A percentile compares a stretch with the other conserved stretches of the same genome.
These are phyloP conservation scores for Lagerstroemia speciosa DNA, from an alignment of 345 rosid genomes.

Conservation along the genomic window DNA sequence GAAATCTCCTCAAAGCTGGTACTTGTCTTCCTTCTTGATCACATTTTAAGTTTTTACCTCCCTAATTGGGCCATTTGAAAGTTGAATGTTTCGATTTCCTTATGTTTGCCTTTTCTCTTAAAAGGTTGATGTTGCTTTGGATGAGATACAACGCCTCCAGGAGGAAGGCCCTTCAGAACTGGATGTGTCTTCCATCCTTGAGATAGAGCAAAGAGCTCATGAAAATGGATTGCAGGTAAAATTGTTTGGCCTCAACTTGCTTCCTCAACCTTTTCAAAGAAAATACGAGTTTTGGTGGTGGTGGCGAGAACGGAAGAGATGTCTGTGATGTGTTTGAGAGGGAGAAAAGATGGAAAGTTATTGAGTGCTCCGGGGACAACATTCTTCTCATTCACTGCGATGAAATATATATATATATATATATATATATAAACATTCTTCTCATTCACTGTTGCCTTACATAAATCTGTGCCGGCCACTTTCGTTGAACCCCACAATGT, in stretches of 20 bases:
- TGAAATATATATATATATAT: too few relatives aligned
- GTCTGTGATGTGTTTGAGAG: background rate
- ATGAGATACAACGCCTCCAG: constrained; percentile 71
- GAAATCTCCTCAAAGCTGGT: constrained; percentile 77
- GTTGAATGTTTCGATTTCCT: constrained; percentile 1
- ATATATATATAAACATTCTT: too few relatives aligned
- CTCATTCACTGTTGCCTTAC: background rate
- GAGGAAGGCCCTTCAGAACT: constrained; percentile 68
- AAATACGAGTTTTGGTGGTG: background rate
- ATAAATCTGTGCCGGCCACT: background rate
- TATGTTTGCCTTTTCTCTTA: constrained; percentile 6
- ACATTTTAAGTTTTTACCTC: background rate
- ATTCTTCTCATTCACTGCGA: background rate
- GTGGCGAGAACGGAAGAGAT: background rate
- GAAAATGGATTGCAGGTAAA: constrained; percentile 85
- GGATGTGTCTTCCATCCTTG: constrained; percentile 67
- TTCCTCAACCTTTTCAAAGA: constrained; percentile 7
- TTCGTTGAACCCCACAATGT: background rate
- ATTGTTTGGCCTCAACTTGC: constrained; percentile 9
- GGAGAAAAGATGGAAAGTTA: background rate
- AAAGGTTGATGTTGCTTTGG: constrained; percentile 83
- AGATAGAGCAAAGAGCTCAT: constrained; percentile 91
- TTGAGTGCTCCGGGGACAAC: background rate
- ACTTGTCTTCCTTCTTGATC: constrained; percentile 7
- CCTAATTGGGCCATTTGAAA: background rate